A percentile compares a stretch with the other conserved stretches of the same genome.
Conservation (phyloP, 1,284 basidiomycete genomes). For the Boletus calvinii region DNA sequence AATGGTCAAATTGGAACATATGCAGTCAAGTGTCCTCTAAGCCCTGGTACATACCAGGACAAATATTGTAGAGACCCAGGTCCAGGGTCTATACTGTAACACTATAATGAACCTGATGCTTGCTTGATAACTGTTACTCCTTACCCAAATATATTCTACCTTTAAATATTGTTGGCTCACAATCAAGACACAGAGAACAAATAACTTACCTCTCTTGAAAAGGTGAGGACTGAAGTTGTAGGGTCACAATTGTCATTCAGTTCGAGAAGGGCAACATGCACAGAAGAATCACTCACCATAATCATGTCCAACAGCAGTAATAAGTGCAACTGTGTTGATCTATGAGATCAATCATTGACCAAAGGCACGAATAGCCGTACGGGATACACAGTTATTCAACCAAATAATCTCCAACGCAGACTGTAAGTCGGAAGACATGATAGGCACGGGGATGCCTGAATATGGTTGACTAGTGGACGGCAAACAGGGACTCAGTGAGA, state of each 20-base stretch:
- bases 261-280: background rate
- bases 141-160: background rate
- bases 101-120: background rate
- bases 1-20: too few relatives aligned
- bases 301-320: background rate
- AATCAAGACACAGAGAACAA: background rate
- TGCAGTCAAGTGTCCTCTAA: too few relatives aligned
- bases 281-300: background rate
- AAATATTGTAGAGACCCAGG: too few relatives aligned
- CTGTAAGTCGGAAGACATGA: too few relatives aligned
- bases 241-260: background rate
- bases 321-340: background rate
- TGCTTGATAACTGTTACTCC: background rate
- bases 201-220: conserved; percentile 9
- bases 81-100: too few relatives aligned
- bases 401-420: too few relatives aligned
- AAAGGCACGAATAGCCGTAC: too few relatives aligned
- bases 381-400: too few relatives aligned
- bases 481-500: too few relatives aligned
- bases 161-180: background rate
- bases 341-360: background rate
- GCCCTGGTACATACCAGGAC: too few relatives aligned
- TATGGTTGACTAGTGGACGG: too few relatives aligned
- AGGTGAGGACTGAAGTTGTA: background rate
- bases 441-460: too few relatives aligned